Percentiles rank a stretch among this genome's conserved stretches.
Evolutionary conservation across 148 eudicot genomes (phyloP).

Genomic region (Oxyria digyna): DNA sequence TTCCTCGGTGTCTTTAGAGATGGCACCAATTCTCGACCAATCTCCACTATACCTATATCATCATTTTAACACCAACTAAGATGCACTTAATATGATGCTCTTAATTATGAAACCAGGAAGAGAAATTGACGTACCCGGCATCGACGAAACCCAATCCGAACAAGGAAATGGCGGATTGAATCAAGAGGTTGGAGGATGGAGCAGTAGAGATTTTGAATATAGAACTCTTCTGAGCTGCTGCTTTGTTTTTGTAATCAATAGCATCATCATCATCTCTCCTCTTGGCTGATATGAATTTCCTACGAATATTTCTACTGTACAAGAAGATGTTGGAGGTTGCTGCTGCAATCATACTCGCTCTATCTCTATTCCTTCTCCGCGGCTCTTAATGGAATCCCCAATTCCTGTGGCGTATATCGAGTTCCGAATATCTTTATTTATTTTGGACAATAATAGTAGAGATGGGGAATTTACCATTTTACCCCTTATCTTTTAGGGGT

Average conservation of each 20-base stretch:
- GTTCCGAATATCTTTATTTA: no score
- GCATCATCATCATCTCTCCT: background rate
- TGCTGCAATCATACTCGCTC: background rate
- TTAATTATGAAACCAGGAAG: no score
- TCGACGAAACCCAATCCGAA: slow-evolving; percentile 70
- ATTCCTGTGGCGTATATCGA: no score
- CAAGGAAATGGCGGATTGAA: slow-evolving; percentile 54
- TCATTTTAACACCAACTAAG: no score
- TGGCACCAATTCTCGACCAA: slow-evolving; percentile 93
- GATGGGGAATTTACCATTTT: no score
- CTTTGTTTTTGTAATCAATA: background rate
- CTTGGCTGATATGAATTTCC: background rate
- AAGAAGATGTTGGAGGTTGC: background rate
- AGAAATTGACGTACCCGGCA: slow-evolving; percentile 51
- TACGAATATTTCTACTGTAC: background rate
- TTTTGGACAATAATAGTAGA: no score
- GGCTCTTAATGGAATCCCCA: no score
- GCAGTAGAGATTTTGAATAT: slow-evolving; percentile 6
- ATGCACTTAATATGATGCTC: no score
- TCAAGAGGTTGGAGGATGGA: slow-evolving; percentile 24
- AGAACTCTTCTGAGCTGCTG: background rate
- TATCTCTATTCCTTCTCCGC: no score
- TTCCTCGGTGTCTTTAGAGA: slow-evolving; percentile 58
- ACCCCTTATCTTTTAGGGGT: no score
- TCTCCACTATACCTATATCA: slow-evolving; percentile 80